A percentile compares a stretch with the other conserved stretches of the same genome.
Evolutionary conservation across 805 yeast species (phyloP).

Genomic region (Candida wancherniae): DNA sequence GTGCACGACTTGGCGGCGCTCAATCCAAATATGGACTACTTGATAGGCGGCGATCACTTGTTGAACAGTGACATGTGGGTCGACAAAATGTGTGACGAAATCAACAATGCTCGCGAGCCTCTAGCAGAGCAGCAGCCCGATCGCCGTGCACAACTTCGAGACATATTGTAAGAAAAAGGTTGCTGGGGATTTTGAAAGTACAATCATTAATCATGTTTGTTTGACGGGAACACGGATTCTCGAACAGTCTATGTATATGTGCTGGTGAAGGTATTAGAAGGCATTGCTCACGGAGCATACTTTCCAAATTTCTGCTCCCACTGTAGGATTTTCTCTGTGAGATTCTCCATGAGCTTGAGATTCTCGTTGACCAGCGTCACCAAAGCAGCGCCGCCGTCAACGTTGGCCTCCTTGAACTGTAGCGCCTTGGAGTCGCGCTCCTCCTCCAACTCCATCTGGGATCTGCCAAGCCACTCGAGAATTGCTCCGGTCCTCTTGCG

Average conservation of each 20-base stretch:
- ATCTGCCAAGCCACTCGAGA: slow-evolving; percentile 82
- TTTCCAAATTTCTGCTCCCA: slow-evolving; percentile 79
- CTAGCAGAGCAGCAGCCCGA: slow-evolving; percentile 28
- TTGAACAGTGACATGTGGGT: slow-evolving; percentile 35
- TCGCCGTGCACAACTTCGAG: slow-evolving; percentile 37
- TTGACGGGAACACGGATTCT: too few species aligned
- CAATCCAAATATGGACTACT: slow-evolving; percentile 54
- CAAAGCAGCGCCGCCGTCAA: slow-evolving; percentile 4
- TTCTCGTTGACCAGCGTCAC: slow-evolving; percentile 47
- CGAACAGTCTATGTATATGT: too few species aligned
- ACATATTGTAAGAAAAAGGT: slow-evolving; percentile 19
- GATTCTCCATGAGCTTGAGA: slow-evolving; percentile 59
- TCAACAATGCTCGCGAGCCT: slow-evolving; percentile 16
- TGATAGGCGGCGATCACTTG: slow-evolving; percentile 66
- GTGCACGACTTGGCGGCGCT: slow-evolving; percentile 64
- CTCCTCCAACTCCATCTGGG: slow-evolving; percentile 74
- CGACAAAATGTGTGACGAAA: slow-evolving; percentile 26
- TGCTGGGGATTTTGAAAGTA: too few species aligned
- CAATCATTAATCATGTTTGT: too few species aligned
- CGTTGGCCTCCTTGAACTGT: slow-evolving; percentile 9
- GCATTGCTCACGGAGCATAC: slow-evolving; percentile 38
- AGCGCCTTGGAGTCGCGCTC: slow-evolving; percentile 34
- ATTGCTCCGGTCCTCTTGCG: slow-evolving; percentile 84
- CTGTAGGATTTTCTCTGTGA: slow-evolving; percentile 62
- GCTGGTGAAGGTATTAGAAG: too few species aligned